Percentiles rank a stretch among this genome's conserved stretches.
phyloP scores from a whole-genome alignment of 768 basidiomycete species.

The Leccinum olivaceopallidum region DNA sequence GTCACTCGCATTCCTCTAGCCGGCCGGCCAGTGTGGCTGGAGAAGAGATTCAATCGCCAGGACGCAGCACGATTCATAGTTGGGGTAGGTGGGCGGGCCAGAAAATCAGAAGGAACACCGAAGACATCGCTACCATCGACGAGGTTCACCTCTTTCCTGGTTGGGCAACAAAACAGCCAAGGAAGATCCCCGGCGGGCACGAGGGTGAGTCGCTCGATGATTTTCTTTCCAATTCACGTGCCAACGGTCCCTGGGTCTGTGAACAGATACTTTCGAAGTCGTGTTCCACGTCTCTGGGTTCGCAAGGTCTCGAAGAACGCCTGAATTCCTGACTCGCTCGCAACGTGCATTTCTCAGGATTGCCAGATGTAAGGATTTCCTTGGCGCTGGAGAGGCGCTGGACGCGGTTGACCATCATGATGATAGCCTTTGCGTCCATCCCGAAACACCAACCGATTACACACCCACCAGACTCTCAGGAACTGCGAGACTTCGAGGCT shows the following conservation, averaged over 20 bases:
- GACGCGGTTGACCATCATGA: conserved; percentile 4
- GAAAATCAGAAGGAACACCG: conserved; percentile 42
- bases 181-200: conserved; percentile 21
- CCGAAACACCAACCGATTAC: conserved; percentile 52
- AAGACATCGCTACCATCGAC: conserved; percentile 37
- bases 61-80: conserved; percentile 35
- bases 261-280: conserved; percentile 60
- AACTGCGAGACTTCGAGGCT: conserved; percentile 32
- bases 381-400: neutral
- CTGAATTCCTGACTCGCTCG: conserved; percentile 65
- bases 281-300: conserved; percentile 79
- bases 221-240: neutral
- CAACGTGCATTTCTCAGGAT: conserved; percentile 75
- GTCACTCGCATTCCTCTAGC: conserved; percentile 24
- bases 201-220: conserved; percentile 22
- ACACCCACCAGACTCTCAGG: conserved; percentile 19
- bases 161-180: conserved; percentile 67
- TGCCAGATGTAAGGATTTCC: conserved; percentile 60
- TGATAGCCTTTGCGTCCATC: conserved; percentile 68
- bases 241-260: neutral
- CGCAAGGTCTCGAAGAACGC: conserved; percentile 58
- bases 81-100: conserved; percentile 69
- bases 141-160: conserved; percentile 72
- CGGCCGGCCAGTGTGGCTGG: conserved; percentile 14
- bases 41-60: conserved; percentile 24